Conservation (phyloP, 2,329 filamentous ascomycete species). For the Arthroderma sp. region DNA sequence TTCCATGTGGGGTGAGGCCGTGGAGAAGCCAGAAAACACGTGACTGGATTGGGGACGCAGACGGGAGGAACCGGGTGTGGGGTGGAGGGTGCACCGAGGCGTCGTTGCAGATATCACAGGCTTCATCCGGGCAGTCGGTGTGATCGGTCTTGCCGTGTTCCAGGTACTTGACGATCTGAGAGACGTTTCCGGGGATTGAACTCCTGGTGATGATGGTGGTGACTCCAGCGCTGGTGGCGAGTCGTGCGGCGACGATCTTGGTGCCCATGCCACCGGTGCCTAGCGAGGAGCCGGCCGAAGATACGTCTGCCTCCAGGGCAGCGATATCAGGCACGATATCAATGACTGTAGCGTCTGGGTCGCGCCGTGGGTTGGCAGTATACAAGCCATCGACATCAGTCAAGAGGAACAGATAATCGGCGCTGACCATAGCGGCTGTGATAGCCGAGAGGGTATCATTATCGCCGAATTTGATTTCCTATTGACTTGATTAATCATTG, state of each 20-base stretch:
- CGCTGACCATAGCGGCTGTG: slow-evolving; percentile 92
- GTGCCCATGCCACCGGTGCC: slow-evolving; percentile 96
- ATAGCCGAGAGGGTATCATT: slow-evolving; percentile 96
- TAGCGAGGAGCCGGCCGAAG: slow-evolving; percentile 71
- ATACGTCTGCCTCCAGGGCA: slow-evolving; percentile 74
- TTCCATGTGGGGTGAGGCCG: slow-evolving; percentile 79
- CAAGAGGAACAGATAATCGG: slow-evolving; percentile 95
- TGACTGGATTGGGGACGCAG: slow-evolving; percentile 71
- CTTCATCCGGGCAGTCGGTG: neutral
- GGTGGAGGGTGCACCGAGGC: slow-evolving; percentile 45
- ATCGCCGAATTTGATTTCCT: slow-evolving; percentile 97
- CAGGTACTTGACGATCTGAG: slow-evolving; percentile 70
- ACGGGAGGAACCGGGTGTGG: slow-evolving; percentile 87
- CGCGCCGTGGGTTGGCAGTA: slow-evolving; percentile 78
- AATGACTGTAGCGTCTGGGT: slow-evolving; percentile 78
- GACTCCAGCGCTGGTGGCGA: slow-evolving; percentile 87
- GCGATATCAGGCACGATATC: slow-evolving; percentile 85
- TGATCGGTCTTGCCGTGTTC: slow-evolving; percentile 39
- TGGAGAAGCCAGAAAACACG: slow-evolving; percentile 96
- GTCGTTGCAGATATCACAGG: slow-evolving; percentile 2
- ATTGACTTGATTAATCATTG: neutral
- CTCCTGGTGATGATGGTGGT: slow-evolving; percentile 92
- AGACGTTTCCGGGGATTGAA: slow-evolving; percentile 84
- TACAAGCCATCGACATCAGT: slow-evolving; percentile 97
- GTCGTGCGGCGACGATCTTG: slow-evolving; percentile 83